Conservation (phyloP, 768 basidiomycete genomes). For the Lentinula guzmanii region DNA sequence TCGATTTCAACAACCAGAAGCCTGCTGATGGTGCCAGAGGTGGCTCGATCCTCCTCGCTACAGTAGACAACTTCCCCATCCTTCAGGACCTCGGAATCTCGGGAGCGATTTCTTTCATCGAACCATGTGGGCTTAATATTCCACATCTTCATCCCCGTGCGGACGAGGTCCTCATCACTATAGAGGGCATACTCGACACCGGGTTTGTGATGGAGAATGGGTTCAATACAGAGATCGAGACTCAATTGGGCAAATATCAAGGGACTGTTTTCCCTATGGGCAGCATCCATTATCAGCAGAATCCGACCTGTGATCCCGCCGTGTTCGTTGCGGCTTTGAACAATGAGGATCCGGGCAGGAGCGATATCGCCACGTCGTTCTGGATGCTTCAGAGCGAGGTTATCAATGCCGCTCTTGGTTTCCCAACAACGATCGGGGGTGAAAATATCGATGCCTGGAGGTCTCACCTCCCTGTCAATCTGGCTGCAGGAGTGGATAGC, state of each 20-base stretch:
- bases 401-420: slow-evolving; percentile 9
- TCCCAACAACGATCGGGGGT: slow-evolving; percentile 10
- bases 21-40: slow-evolving; percentile 2
- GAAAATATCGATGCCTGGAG: slow-evolving; percentile 9
- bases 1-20: slow-evolving; percentile 5
- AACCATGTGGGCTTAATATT: slow-evolving; percentile 14
- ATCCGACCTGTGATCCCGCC: slow-evolving; percentile 8
- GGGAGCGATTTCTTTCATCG: slow-evolving; percentile 9
- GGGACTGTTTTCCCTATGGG: neutral
- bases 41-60: slow-evolving; percentile 11
- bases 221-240: slow-evolving; percentile 8
- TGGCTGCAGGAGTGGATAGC: slow-evolving; percentile 11
- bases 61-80: slow-evolving; percentile 13
- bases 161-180: slow-evolving; percentile 23
- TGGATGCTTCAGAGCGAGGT: slow-evolving; percentile 5
- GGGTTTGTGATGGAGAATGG: neutral
- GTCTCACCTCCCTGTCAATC: slow-evolving; percentile 7
- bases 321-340: slow-evolving; percentile 8
- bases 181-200: slow-evolving; percentile 19
- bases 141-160: slow-evolving; percentile 29
- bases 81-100: slow-evolving; percentile 6
- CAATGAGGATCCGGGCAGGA: slow-evolving; percentile 8
- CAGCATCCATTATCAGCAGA: slow-evolving; percentile 11
- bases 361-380: slow-evolving; percentile 11
- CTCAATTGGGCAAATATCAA: slow-evolving; percentile 7